These are phyloP conservation scores for Diplodia sapinea DNA, from an alignment of 2,329 filamentous ascomycete species.

Conservation along the genomic window DNA sequence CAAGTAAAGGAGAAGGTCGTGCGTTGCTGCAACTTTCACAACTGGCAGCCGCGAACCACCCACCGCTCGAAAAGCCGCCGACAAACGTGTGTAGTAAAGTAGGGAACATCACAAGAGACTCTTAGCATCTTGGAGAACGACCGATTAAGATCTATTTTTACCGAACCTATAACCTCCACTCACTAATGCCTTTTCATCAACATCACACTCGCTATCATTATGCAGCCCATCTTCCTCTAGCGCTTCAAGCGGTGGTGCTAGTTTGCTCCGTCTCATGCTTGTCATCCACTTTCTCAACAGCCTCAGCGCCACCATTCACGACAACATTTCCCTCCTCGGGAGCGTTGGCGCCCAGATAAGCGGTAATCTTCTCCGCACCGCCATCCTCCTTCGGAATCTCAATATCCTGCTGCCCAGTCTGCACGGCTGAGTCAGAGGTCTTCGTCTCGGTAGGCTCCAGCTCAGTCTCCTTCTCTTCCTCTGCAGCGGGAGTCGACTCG, in stretches of 20 bases:
- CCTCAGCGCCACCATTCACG: constrained; percentile 38
- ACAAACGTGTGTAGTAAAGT: too few species aligned
- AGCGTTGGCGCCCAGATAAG: constrained; percentile 40
- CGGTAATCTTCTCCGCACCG: constrained; percentile 39
- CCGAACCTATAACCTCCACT: background rate
- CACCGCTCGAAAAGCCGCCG: too few species aligned
- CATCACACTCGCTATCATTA: background rate
- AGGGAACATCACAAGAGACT: too few species aligned
- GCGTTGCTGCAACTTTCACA: too few species aligned
- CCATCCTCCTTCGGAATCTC: constrained; percentile 36
- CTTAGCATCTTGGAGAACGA: background rate
- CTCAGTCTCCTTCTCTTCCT: constrained; percentile 8
- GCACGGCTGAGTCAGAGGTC: constrained; percentile 34
- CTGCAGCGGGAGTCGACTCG: background rate
- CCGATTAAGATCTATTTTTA: constrained; percentile 5
- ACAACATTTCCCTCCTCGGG: constrained; percentile 43
- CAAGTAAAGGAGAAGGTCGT: too few species aligned
- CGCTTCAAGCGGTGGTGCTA: background rate
- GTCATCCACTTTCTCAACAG: constrained; percentile 10
- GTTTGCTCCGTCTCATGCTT: constrained; percentile 20
- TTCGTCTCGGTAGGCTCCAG: constrained; percentile 6
- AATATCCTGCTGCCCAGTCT: constrained; percentile 39
- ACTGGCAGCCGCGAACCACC: too few species aligned
- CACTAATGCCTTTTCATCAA: background rate
- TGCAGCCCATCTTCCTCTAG: constrained; percentile 1